Conservation (phyloP, 129 eudicot species). For the Artemisia tridentata region DNA sequence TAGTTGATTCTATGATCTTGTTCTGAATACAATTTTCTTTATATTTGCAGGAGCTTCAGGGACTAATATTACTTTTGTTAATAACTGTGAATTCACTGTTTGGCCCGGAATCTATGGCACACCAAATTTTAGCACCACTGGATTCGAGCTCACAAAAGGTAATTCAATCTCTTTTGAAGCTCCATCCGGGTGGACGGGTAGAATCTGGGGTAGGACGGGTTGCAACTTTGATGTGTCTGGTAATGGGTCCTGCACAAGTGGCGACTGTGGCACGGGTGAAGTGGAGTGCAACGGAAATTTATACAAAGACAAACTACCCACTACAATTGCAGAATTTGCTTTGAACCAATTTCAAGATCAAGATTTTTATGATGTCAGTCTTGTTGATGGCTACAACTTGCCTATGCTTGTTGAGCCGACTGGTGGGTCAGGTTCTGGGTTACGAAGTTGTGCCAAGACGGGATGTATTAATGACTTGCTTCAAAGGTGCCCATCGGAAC, state of each 20-base stretch:
- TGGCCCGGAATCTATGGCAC: conserved; percentile 13
- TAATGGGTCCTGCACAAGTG: conserved; percentile 13
- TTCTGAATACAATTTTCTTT: background rate
- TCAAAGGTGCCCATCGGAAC: conserved; percentile 24
- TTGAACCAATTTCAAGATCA: background rate
- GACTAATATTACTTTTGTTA: conserved; percentile 1
- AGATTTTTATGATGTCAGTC: conserved; percentile 30
- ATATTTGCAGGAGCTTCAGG: conserved; percentile 28
- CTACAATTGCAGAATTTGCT: background rate
- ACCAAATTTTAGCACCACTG: background rate
- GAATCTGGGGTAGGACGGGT: conserved; percentile 22
- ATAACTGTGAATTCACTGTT: conserved; percentile 10
- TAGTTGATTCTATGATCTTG: background rate
- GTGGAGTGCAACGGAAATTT: background rate
- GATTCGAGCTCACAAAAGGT: conserved; percentile 24
- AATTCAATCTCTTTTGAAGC: conserved; percentile 13
- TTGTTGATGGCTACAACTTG: conserved; percentile 33
- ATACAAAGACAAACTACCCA: background rate
- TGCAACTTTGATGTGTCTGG: conserved; percentile 18
- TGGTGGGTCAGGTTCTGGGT: conserved; percentile 17
- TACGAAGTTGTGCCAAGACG: conserved; percentile 20
- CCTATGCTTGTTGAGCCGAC: conserved; percentile 38
- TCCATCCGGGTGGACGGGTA: conserved; percentile 12
- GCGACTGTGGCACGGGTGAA: conserved; percentile 18
- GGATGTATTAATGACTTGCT: conserved; percentile 35